Evolutionary conservation across 2,329 filamentous ascomycete genomes (phyloP).

Genomic region (Myriosclerotinia scirpicola): DNA sequence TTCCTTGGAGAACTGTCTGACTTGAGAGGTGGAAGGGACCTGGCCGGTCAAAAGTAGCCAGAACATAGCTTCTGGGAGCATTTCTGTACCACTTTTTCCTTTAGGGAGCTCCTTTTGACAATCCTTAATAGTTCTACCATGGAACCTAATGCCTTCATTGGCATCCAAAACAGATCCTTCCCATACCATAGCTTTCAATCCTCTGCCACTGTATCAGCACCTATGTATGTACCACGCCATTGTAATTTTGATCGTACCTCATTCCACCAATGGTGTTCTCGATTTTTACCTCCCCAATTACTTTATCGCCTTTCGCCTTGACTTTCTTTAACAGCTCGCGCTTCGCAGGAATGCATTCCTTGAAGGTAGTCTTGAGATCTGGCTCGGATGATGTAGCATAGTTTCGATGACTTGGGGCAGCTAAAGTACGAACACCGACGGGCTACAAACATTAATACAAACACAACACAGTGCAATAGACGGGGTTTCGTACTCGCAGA

Average conservation of each 20-base stretch:
- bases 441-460: constrained; percentile 30
- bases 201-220: constrained; percentile 47
- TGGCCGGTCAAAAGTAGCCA: constrained; percentile 95
- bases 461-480: not conserved
- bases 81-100: constrained; percentile 87
- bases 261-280: constrained; percentile 95
- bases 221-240: not conserved
- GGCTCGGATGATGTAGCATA: constrained; percentile 80
- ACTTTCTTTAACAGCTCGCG: constrained; percentile 91
- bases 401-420: constrained; percentile 47
- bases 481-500: constrained; percentile 55
- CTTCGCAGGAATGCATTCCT: constrained; percentile 83
- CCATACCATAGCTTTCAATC: constrained; percentile 97
- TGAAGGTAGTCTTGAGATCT: constrained; percentile 85
- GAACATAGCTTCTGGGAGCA: constrained; percentile 99
- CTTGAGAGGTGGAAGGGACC: constrained; percentile 79
- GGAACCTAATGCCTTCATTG: constrained; percentile 96
- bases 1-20: constrained; percentile 79
- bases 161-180: constrained; percentile 96
- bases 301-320: constrained; percentile 79
- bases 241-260: constrained; percentile 54
- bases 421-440: constrained; percentile 40
- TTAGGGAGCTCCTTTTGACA: constrained; percentile 94
- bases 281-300: constrained; percentile 88
- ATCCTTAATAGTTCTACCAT: constrained; percentile 96